phyloP scores from a whole-genome alignment of 2,329 filamentous ascomycete species.

The Lasiodiplodia hormozganensis region DNA sequence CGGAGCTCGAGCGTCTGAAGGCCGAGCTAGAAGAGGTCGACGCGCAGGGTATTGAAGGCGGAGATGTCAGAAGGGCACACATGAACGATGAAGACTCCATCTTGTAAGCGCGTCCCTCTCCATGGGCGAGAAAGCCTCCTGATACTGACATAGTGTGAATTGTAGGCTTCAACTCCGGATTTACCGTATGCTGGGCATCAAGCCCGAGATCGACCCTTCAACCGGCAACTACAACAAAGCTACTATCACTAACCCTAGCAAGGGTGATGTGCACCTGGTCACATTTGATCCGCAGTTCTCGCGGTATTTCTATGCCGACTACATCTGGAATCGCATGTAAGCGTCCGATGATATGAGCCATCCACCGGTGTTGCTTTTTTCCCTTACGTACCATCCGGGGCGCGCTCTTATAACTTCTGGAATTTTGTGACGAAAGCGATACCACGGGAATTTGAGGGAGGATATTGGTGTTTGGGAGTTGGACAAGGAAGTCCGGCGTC shows the following conservation, averaged over 20 bases:
- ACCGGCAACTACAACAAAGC: constrained; percentile 84
- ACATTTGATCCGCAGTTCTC: constrained; percentile 94
- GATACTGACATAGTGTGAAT: constrained; percentile 24
- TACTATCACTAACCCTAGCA: constrained; percentile 81
- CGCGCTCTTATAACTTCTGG: background rate
- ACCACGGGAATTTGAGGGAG: constrained; percentile 2
- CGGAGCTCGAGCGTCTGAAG: constrained; percentile 76
- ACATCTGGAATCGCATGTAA: constrained; percentile 89
- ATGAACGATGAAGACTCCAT: constrained; percentile 54
- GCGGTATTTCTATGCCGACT: constrained; percentile 90
- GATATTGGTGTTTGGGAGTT: constrained; percentile 11
- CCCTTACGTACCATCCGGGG: background rate
- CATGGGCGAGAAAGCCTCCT: background rate
- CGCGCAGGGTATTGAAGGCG: constrained; percentile 83
- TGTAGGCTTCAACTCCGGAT: constrained; percentile 80
- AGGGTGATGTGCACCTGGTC: constrained; percentile 92
- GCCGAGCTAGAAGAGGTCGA: constrained; percentile 82
- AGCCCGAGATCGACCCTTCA: constrained; percentile 77
- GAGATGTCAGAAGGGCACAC: constrained; percentile 52
- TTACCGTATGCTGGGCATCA: constrained; percentile 89
- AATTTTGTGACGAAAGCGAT: background rate
- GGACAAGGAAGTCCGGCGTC: background rate
- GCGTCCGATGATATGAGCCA: too few relatives aligned
- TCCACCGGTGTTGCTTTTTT: background rate
- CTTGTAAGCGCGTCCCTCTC: constrained; percentile 46